Conservation (phyloP, 306 rosid species). For the Medicago ruthenica region DNA sequence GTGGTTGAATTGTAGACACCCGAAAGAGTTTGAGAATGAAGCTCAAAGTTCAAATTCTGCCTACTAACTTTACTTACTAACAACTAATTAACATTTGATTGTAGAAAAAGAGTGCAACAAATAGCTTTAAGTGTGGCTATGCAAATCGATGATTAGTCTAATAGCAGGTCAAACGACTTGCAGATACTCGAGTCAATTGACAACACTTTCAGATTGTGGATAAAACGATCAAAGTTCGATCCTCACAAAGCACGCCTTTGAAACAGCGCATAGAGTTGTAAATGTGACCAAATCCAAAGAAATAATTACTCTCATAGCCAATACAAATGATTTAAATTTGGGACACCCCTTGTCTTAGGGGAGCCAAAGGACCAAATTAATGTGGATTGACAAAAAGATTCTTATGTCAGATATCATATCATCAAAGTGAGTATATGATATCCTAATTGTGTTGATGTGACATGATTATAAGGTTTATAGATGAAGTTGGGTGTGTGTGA, state of each 20-base stretch:
- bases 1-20: neutral
- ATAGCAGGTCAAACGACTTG: neutral
- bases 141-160: neutral
- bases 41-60: neutral
- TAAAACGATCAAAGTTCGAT: no score
- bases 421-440: slow-evolving; percentile 25
- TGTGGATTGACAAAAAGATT: slow-evolving; percentile 17
- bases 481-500: slow-evolving; percentile 46
- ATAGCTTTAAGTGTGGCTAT: neutral
- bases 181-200: neutral
- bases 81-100: neutral
- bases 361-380: slow-evolving; percentile 5
- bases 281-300: neutral
- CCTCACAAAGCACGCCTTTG: neutral
- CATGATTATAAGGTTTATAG: slow-evolving; percentile 34
- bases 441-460: slow-evolving; percentile 43
- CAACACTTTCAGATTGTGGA: no score
- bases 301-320: neutral
- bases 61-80: neutral
- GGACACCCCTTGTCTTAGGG: neutral
- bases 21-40: neutral
- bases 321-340: neutral
- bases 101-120: neutral
- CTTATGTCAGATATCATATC: slow-evolving; percentile 21
- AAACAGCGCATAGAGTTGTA: neutral